Evolutionary conservation across 805 yeast genomes (phyloP), one percentile per base, ranked within the genome.

Genomic region (Yamadazyma laniorum): DNA sequence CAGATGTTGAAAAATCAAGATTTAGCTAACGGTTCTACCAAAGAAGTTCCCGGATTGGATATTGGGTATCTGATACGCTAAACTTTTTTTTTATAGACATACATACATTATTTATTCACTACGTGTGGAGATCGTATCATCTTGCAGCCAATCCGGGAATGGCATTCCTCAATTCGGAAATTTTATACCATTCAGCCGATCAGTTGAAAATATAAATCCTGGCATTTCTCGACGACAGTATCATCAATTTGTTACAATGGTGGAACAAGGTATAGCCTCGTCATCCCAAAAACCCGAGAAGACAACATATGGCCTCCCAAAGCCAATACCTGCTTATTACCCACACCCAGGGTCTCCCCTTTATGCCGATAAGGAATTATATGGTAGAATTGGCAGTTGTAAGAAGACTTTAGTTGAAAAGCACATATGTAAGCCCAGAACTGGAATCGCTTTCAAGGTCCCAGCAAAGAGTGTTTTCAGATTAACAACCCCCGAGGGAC

Each of bases 401-500:
- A 53, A 64, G 13, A 68, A 77, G 45, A 65, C 72, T 18, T 52
- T 70, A 33, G 62, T 68, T 16, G 66, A 73, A 28, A 52, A 60
- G 6, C 63, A 74, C 40, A 51, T 59, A 4, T 70, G 79, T 41
- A 71, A 75, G 16, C 77, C 79, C 26, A 61, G 85, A 45, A 65
- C 80, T 2, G 87, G 81, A 3, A 64, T 72, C 32, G 82, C 85
- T 0, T 77, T 81, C 65, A 74, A 74, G 43, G 77, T 79, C n/a
- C 80, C 82, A 13, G 78, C 78, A 15, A 79, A 77, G 17, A 66
- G 74, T 21, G 71, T 80, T 21, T 77, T 81, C 42, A 63, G 85
- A 27, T 64, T 80, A 39, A 73, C 78, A 3, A 75, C 84, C 1
- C 80, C 84, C 2, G 79, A 80, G 48, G 85, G 85, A 4, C 82